phyloP scores from a whole-genome alignment of 1,284 basidiomycete genomes.

The Quambalaria eucalypti region DNA sequence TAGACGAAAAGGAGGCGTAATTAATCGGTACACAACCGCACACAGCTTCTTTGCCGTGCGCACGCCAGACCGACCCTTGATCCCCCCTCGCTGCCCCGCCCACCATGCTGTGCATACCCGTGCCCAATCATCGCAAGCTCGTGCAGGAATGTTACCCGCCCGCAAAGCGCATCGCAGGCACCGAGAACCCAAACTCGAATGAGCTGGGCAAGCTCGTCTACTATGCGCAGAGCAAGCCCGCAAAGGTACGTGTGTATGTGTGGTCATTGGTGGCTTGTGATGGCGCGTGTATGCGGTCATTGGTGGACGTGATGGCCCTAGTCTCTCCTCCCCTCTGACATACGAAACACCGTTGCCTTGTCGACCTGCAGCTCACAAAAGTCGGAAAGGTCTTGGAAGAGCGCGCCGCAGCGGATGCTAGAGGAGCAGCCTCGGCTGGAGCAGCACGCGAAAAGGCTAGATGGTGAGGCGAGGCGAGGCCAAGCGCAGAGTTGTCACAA shows the following conservation, averaged over 20 bases:
- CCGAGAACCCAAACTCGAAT: conserved; percentile 56
- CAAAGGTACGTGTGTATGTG: conserved; percentile 57
- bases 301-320: no score
- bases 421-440: conserved; percentile 60
- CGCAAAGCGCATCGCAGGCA: conserved; percentile 63
- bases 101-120: conserved; percentile 50
- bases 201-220: conserved; percentile 85
- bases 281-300: no score
- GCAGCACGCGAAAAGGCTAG: conserved; percentile 58
- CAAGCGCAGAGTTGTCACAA: not conserved
- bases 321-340: no score
- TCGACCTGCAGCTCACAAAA: conserved; percentile 62
- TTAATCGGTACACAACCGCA: no score
- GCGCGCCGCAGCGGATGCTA: conserved; percentile 60
- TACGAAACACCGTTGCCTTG: no score
- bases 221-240: conserved; percentile 80
- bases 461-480: conserved; percentile 57
- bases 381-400: conserved; percentile 75
- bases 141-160: conserved; percentile 85
- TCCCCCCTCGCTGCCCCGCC: not conserved
- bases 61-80: no score
- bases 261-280: no score
- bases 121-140: conserved; percentile 74
- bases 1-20: no score
- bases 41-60: no score